Percentiles rank a stretch among this genome's conserved stretches.
These are phyloP conservation scores for Curvularia eragrostidis DNA, from an alignment of 2,329 filamentous ascomycete species.

Conservation along the genomic window DNA sequence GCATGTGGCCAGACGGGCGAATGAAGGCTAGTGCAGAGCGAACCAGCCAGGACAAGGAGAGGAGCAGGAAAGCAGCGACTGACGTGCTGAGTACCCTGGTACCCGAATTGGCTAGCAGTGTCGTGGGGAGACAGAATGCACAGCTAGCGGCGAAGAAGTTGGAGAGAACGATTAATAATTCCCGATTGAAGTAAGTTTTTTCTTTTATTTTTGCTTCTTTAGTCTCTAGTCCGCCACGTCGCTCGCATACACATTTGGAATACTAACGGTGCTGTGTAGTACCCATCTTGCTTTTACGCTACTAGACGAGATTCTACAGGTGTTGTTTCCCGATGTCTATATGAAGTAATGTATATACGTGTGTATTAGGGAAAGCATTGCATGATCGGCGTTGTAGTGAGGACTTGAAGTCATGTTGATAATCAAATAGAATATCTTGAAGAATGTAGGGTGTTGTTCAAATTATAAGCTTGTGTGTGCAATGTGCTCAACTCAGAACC, in stretches of 20 bases:
- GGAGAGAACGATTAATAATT: constrained; percentile 91
- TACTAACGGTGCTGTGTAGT: constrained; percentile 43
- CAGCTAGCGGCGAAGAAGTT: constrained; percentile 87
- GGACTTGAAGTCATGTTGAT: background rate
- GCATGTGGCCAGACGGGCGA: constrained; percentile 79
- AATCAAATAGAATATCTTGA: background rate
- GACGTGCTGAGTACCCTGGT: constrained; percentile 88
- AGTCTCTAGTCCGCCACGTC: background rate
- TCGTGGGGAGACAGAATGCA: constrained; percentile 91
- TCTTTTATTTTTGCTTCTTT: no score
- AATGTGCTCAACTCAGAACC: background rate
- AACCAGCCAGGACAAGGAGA: constrained; percentile 74
- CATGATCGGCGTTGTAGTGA: constrained; percentile 5
- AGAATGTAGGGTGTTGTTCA: background rate
- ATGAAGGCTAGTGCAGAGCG: constrained; percentile 62
- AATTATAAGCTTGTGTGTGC: background rate
- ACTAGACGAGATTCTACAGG: constrained; percentile 56
- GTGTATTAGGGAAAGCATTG: background rate
- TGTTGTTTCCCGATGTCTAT: constrained; percentile 50
- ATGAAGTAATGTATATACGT: constrained; percentile 8
- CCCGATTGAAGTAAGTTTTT: constrained; percentile 77
- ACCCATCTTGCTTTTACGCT: constrained; percentile 59
- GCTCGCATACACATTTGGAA: background rate
- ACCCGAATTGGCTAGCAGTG: constrained; percentile 88
- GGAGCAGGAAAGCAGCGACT: constrained; percentile 84